Evolutionary conservation across 2,329 filamentous ascomycete species (phyloP).

Genomic region (Rhexocercosporidium sp.): DNA sequence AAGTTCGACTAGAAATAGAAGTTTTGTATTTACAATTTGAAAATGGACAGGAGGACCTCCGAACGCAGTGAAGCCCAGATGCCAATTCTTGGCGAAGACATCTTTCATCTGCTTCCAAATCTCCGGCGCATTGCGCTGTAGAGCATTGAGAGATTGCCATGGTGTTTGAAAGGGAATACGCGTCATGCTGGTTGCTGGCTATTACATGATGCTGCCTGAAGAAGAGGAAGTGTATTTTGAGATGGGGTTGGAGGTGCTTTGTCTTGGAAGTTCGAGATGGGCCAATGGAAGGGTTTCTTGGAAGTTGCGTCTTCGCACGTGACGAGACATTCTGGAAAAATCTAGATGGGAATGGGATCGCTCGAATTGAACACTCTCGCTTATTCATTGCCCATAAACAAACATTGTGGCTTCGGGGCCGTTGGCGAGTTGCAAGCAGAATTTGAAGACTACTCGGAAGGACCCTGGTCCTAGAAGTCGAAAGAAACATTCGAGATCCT

Average conservation of each 20-base stretch:
- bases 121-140: constrained; percentile 1
- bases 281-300: background rate
- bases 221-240: background rate
- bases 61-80: constrained; percentile 69
- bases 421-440: too few relatives aligned
- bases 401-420: too few relatives aligned
- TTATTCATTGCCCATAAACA: too few relatives aligned
- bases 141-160: background rate
- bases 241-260: background rate
- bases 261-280: background rate
- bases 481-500: too few relatives aligned
- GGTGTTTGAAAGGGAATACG: background rate
- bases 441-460: too few relatives aligned
- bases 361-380: too few relatives aligned
- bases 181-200: background rate
- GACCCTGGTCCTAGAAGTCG: too few relatives aligned
- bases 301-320: background rate
- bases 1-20: background rate
- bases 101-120: constrained; percentile 4
- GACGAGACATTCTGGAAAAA: background rate
- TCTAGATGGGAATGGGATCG: too few relatives aligned
- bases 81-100: constrained; percentile 51
- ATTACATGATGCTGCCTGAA: background rate
- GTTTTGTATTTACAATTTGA: constrained; percentile 55
- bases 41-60: constrained; percentile 75